These are phyloP conservation scores for Coelastrella sp. DNA, from an alignment of 139 green algal genomes.

Conservation along the genomic window DNA sequence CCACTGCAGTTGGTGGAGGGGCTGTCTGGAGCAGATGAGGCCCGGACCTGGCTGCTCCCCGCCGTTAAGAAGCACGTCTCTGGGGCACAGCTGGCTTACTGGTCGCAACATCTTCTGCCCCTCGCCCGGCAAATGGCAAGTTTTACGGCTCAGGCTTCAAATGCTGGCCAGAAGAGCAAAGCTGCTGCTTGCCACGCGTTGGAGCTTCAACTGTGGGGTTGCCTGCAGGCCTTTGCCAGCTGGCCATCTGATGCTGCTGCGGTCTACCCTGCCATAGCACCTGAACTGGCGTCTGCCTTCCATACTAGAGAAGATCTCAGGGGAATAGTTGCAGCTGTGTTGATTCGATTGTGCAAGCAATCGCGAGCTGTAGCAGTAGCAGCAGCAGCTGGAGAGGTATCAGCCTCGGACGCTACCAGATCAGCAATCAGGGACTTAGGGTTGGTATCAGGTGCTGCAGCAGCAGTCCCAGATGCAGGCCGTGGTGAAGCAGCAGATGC, in stretches of 20 bases:
- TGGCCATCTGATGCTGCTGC: conserved; percentile 76
- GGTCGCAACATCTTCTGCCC: conserved; percentile 80
- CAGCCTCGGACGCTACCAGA: not conserved
- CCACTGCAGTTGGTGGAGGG: conserved; percentile 78
- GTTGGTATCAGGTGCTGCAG: conserved; percentile 2
- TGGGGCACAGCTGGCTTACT: conserved; percentile 69
- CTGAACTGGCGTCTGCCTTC: conserved; percentile 71
- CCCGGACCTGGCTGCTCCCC: conserved; percentile 93
- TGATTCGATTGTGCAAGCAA: conserved; percentile 60
- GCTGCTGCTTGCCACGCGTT: conserved; percentile 59
- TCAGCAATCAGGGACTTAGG: not conserved
- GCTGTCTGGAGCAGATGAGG: conserved; percentile 56
- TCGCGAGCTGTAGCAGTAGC: not conserved
- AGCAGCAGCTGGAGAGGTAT: not conserved
- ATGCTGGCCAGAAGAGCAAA: conserved; percentile 38
- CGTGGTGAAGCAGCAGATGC: conserved; percentile 1
- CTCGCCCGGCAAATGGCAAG: conserved; percentile 68
- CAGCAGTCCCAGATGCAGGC: not conserved
- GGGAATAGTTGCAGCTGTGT: conserved; percentile 63
- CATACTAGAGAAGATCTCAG: conserved; percentile 77
- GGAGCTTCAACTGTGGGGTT: conserved; percentile 82
- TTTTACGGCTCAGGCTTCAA: conserved; percentile 40
- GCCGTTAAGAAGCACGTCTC: conserved; percentile 80
- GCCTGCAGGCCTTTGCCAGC: conserved; percentile 83
- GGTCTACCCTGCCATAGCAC: conserved; percentile 34